These are phyloP conservation scores for Emmonsiellopsis sp. DNA, from an alignment of 2,329 filamentous ascomycete species.

Conservation along the genomic window DNA sequence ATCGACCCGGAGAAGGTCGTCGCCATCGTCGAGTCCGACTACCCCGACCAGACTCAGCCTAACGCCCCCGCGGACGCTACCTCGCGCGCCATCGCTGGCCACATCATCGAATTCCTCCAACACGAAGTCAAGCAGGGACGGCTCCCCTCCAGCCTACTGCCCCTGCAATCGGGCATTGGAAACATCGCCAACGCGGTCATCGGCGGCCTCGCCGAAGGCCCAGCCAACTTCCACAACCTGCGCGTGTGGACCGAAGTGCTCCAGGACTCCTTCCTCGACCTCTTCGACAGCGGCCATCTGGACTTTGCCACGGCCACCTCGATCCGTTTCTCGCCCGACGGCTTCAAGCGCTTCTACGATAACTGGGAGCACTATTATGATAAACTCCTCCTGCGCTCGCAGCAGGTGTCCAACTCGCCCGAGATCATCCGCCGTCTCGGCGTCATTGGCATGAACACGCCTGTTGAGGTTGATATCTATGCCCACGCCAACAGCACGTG, in stretches of 20 bases:
- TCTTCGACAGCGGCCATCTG: slow-evolving; percentile 78
- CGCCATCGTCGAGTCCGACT: slow-evolving; percentile 75
- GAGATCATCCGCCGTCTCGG: slow-evolving; percentile 83
- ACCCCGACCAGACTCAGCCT: slow-evolving; percentile 64
- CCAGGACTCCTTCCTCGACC: slow-evolving; percentile 85
- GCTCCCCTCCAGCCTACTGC: slow-evolving; percentile 65
- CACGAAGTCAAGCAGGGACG: slow-evolving; percentile 73
- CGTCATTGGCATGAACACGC: slow-evolving; percentile 91
- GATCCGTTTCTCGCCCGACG: slow-evolving; percentile 82
- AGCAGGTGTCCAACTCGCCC: slow-evolving; percentile 79
- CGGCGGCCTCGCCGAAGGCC: slow-evolving; percentile 63
- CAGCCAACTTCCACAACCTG: slow-evolving; percentile 73
- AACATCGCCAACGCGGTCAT: slow-evolving; percentile 92
- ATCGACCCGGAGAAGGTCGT: slow-evolving; percentile 78
- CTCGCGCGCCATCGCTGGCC: slow-evolving; percentile 62
- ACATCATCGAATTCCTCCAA: slow-evolving; percentile 78
- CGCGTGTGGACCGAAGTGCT: slow-evolving; percentile 92
- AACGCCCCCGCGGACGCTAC: slow-evolving; percentile 67
- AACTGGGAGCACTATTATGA: slow-evolving; percentile 71
- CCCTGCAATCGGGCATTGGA: slow-evolving; percentile 79
- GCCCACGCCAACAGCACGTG: slow-evolving; percentile 86
- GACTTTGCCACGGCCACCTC: slow-evolving; percentile 87
- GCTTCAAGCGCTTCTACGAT: slow-evolving; percentile 84
- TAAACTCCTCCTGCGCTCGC: slow-evolving; percentile 77
- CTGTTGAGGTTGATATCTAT: slow-evolving; percentile 89